A percentile compares a stretch with the other conserved stretches of the same genome.
These are phyloP conservation scores for Aspergillus uvarum DNA, from an alignment of 2,329 filamentous ascomycete species.

Conservation along the genomic window DNA sequence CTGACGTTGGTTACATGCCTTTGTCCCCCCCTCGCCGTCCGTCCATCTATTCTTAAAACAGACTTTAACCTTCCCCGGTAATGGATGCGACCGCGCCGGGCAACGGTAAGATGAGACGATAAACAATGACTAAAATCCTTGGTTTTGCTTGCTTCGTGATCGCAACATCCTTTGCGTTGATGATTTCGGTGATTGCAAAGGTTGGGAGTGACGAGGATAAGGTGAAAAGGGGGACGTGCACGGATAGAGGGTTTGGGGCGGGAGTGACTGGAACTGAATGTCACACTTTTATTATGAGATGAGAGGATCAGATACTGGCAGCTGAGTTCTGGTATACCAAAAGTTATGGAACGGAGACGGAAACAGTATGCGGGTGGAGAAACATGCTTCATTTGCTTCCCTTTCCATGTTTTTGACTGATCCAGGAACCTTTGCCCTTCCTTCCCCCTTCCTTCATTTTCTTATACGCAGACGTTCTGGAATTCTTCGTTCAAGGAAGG, in stretches of 20 bases:
- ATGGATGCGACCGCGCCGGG: background rate
- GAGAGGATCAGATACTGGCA: too few relatives aligned
- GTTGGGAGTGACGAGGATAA: too few relatives aligned
- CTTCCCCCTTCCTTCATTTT: background rate
- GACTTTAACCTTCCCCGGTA: background rate
- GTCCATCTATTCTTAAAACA: background rate
- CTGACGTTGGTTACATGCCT: slow-evolving; percentile 5
- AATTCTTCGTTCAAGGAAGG: background rate
- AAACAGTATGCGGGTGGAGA: background rate
- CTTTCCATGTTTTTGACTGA: background rate
- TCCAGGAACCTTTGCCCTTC: background rate
- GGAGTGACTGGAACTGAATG: too few relatives aligned
- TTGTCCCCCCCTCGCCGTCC: background rate
- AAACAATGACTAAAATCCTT: too few relatives aligned
- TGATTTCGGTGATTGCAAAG: too few relatives aligned
- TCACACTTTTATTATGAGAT: too few relatives aligned
- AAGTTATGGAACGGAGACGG: background rate
- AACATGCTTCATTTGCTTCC: too few relatives aligned
- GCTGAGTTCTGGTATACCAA: too few relatives aligned
- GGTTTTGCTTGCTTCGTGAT: too few relatives aligned
- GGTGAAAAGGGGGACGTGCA: too few relatives aligned
- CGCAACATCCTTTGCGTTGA: too few relatives aligned
- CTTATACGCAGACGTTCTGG: background rate
- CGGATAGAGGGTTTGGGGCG: too few relatives aligned
- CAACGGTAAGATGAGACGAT: slow-evolving; percentile 1